Evolutionary conservation across 225 moss, liverwort and hornwort species (phyloP).

Genomic region (Asterella californica): DNA sequence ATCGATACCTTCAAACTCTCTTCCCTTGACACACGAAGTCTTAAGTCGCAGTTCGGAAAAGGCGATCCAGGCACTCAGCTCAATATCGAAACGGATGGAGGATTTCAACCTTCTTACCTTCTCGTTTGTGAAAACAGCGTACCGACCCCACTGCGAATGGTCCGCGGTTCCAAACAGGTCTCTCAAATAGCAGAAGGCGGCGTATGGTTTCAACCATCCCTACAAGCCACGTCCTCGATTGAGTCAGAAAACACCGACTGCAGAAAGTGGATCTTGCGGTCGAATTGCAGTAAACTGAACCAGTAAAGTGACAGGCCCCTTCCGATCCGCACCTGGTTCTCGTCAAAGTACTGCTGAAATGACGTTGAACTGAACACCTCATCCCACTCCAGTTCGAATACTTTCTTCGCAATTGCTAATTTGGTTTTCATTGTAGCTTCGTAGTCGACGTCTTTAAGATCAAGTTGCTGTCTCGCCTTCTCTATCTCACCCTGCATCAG

Average conservation of each 20-base stretch:
- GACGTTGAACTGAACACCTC: slow-evolving; percentile 53
- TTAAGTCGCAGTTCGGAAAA: background rate
- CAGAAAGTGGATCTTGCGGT: background rate
- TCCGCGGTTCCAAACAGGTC: slow-evolving; percentile 83
- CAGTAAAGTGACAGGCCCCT: background rate
- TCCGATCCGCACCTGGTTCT: slow-evolving; percentile 68
- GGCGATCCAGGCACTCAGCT: background rate
- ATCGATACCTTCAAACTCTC: background rate
- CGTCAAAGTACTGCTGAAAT: slow-evolving; percentile 73
- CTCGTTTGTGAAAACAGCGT: slow-evolving; percentile 49
- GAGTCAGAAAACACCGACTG: background rate
- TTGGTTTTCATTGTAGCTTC: slow-evolving; percentile 70
- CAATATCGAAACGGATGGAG: too few relatives aligned
- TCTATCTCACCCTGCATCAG: slow-evolving; percentile 58
- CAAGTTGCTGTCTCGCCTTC: slow-evolving; percentile 44
- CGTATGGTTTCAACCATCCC: slow-evolving; percentile 87
- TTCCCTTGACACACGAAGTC: too few relatives aligned
- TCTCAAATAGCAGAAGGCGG: slow-evolving; percentile 85
- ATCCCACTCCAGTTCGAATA: slow-evolving; percentile 65
- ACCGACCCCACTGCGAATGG: slow-evolving; percentile 87
- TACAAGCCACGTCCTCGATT: slow-evolving; percentile 23
- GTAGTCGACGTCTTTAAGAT: slow-evolving; percentile 78
- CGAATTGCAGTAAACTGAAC: background rate
- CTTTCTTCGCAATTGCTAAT: slow-evolving; percentile 59
- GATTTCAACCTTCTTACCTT: slow-evolving; percentile 57